phyloP scores from a whole-genome alignment of 2,329 filamentous ascomycete genomes.

The Claviceps cyperi region DNA sequence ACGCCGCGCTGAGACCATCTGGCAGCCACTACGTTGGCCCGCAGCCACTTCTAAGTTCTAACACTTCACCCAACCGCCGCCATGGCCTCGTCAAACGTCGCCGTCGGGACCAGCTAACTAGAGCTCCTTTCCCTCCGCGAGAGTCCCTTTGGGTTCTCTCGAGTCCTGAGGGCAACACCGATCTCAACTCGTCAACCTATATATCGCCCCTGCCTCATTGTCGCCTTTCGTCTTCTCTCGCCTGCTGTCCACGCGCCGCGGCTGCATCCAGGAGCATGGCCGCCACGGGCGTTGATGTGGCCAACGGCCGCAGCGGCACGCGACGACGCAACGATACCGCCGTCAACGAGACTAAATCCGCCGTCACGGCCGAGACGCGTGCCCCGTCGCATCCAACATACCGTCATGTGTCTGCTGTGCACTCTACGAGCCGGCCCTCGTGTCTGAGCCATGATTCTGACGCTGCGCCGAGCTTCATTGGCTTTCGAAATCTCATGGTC shows the following conservation, averaged over 20 bases:
- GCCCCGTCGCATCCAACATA: constrained; percentile 46
- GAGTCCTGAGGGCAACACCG: neutral
- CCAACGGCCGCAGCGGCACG: constrained; percentile 11
- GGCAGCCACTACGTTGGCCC: no score
- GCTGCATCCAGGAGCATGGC: constrained; percentile 22
- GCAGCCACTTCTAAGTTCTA: neutral
- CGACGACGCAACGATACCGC: constrained; percentile 13
- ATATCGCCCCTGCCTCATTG: neutral
- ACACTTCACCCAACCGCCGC: neutral
- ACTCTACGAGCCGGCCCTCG: constrained; percentile 57
- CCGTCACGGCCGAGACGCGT: constrained; percentile 11
- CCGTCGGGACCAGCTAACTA: neutral
- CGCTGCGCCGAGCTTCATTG: constrained; percentile 67
- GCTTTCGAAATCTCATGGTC: constrained; percentile 92
- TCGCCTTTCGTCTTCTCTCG: neutral
- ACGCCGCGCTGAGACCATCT: neutral
- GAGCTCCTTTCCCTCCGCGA: neutral
- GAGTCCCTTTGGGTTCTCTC: neutral
- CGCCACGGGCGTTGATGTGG: constrained; percentile 22
- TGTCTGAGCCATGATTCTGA: constrained; percentile 74
- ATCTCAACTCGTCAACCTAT: neutral
- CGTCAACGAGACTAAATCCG: constrained; percentile 9
- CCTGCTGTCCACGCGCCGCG: neutral
- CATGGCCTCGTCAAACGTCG: constrained; percentile 1
- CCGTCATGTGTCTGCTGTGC: constrained; percentile 80